These are phyloP conservation scores for Phaeophleospora eucalypticola DNA, from an alignment of 2,329 filamentous ascomycete genomes.

Conservation along the genomic window DNA sequence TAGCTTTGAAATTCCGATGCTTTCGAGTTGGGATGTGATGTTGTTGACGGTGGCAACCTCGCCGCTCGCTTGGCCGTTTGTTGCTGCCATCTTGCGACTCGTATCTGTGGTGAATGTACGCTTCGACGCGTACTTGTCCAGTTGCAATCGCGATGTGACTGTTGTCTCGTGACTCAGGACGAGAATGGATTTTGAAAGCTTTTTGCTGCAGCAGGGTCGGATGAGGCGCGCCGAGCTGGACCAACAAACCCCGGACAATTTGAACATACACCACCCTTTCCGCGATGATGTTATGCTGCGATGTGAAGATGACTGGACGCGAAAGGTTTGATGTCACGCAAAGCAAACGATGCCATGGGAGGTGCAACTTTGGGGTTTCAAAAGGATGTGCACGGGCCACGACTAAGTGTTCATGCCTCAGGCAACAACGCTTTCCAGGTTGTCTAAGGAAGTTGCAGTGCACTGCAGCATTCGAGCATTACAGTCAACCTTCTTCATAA, in stretches of 20 bases:
- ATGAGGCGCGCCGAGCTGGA: constrained; percentile 7
- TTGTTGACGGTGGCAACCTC: constrained; percentile 18
- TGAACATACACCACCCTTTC: constrained; percentile 14
- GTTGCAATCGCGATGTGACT: constrained; percentile 10
- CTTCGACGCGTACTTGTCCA: constrained; percentile 1
- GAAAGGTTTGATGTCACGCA: not conserved
- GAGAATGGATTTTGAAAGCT: constrained; percentile 6
- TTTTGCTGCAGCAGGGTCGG: constrained; percentile 4
- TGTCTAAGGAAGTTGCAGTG: too few relatives aligned
- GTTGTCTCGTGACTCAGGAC: constrained; percentile 13
- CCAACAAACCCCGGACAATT: constrained; percentile 3
- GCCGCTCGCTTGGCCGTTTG: constrained; percentile 14
- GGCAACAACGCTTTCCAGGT: too few relatives aligned
- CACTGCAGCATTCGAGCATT: too few relatives aligned
- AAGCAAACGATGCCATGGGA: not conserved
- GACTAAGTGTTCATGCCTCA: too few relatives aligned
- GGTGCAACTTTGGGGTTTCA: too few relatives aligned
- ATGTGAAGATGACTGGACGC: not conserved
- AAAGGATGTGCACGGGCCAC: too few relatives aligned
- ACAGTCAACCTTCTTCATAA: too few relatives aligned
- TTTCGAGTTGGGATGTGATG: constrained; percentile 29
- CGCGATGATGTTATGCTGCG: not conserved
- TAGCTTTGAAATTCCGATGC: constrained; percentile 27
- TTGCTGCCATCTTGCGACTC: constrained; percentile 17
- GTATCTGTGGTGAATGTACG: not conserved